A percentile compares a stretch with the other conserved stretches of the same genome.
These are phyloP conservation scores for Xylaria sp. DNA, from an alignment of 2,329 filamentous ascomycete species.

Conservation along the genomic window DNA sequence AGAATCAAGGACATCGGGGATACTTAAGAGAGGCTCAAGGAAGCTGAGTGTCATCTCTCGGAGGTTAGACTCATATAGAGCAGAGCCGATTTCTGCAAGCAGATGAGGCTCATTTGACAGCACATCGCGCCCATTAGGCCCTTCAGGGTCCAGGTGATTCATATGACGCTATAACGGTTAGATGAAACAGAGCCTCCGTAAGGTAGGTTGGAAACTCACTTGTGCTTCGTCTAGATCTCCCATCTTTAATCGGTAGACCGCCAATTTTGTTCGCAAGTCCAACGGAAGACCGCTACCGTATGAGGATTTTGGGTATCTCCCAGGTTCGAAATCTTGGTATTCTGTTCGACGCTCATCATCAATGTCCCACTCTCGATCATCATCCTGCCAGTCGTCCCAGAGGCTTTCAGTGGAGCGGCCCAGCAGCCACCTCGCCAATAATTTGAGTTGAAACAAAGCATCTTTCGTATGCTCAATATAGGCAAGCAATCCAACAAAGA, in stretches of 20 bases:
- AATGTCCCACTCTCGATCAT: constrained; percentile 90
- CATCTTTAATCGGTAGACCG: constrained; percentile 78
- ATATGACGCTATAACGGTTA: constrained; percentile 64
- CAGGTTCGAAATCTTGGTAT: constrained; percentile 65
- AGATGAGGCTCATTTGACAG: constrained; percentile 76
- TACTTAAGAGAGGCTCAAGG: constrained; percentile 59
- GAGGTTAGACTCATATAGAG: constrained; percentile 49
- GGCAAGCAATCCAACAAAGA: constrained; percentile 82
- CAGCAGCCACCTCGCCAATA: constrained; percentile 80
- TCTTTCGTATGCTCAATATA: constrained; percentile 66
- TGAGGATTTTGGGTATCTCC: constrained; percentile 56
- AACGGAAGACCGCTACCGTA: constrained; percentile 80
- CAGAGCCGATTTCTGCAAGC: constrained; percentile 69
- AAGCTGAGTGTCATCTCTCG: constrained; percentile 57
- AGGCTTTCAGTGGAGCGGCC: constrained; percentile 74
- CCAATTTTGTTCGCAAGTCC: constrained; percentile 84
- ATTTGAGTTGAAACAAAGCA: constrained; percentile 73
- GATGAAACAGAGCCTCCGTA: constrained; percentile 20
- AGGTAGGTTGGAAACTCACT: constrained; percentile 53
- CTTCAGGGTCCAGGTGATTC: constrained; percentile 70
- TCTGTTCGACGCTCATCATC: constrained; percentile 70
- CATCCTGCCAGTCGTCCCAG: constrained; percentile 74
- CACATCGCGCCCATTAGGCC: constrained; percentile 53
- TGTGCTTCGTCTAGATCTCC: constrained; percentile 74
- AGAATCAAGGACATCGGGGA: constrained; percentile 57